These are phyloP conservation scores for Dioszegia hungarica DNA, from an alignment of 768 basidiomycete species.

Conservation along the genomic window DNA sequence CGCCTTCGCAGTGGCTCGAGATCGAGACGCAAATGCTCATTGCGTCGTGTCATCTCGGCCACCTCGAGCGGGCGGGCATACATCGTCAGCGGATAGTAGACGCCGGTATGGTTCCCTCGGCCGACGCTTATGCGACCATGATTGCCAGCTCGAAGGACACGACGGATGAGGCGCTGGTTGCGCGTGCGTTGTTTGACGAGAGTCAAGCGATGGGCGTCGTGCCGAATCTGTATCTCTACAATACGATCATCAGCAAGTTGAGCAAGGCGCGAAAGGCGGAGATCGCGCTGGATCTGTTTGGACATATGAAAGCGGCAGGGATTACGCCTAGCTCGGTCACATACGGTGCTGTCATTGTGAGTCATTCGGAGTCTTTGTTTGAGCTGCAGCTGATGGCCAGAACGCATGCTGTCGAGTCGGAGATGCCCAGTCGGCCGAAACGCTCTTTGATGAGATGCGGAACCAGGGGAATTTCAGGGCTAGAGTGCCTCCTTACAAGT, in stretches of 20 bases:
- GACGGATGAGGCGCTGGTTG: slow-evolving; percentile 88
- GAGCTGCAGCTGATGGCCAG: slow-evolving; percentile 22
- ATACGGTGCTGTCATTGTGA: slow-evolving; percentile 80
- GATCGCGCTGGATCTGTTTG: slow-evolving; percentile 78
- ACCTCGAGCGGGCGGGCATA: slow-evolving; percentile 71
- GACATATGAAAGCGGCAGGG: slow-evolving; percentile 67
- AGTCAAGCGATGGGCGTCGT: slow-evolving; percentile 62
- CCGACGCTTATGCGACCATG: slow-evolving; percentile 87
- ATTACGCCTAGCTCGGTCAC: slow-evolving; percentile 76
- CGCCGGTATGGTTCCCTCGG: slow-evolving; percentile 69
- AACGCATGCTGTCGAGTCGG: slow-evolving; percentile 87
- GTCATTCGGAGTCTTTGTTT: slow-evolving; percentile 1
- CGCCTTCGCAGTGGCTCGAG: slow-evolving; percentile 62
- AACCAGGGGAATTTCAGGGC: slow-evolving; percentile 69
- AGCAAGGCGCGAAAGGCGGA: slow-evolving; percentile 92
- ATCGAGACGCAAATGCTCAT: slow-evolving; percentile 89
- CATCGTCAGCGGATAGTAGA: slow-evolving; percentile 74
- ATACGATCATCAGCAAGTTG: slow-evolving; percentile 94
- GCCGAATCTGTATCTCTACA: slow-evolving; percentile 86
- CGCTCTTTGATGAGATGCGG: slow-evolving; percentile 80
- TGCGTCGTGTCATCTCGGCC: slow-evolving; percentile 73
- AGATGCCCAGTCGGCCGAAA: slow-evolving; percentile 73
- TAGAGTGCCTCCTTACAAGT: slow-evolving; percentile 88
- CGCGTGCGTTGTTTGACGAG: slow-evolving; percentile 77
- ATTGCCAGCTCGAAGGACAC: slow-evolving; percentile 85